Evolutionary conservation across 2,329 filamentous ascomycete genomes (phyloP).

Genomic region (Aspergillus alliaceus): DNA sequence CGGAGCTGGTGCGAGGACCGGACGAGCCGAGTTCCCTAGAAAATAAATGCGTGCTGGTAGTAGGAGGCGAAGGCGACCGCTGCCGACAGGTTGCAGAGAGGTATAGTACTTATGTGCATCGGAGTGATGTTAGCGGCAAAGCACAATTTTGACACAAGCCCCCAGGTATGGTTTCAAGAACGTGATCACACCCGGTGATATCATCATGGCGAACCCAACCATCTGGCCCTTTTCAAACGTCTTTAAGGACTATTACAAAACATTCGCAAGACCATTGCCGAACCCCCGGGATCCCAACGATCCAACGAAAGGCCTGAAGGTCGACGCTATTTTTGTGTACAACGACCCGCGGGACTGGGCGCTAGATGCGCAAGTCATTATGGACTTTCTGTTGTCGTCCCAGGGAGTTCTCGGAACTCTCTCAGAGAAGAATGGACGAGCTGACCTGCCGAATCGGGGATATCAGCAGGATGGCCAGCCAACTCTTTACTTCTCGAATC

Average conservation of each 20-base stretch:
- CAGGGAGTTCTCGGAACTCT: constrained; percentile 79
- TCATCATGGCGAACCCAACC: constrained; percentile 69
- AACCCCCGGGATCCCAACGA: constrained; percentile 39
- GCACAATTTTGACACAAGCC: background rate
- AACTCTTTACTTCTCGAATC: constrained; percentile 81
- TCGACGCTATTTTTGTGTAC: constrained; percentile 90
- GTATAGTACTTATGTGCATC: constrained; percentile 34
- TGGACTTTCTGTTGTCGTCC: constrained; percentile 78
- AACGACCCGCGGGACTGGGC: constrained; percentile 97
- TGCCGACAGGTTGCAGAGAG: constrained; percentile 72
- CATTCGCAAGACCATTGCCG: constrained; percentile 39
- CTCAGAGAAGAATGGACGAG: constrained; percentile 68
- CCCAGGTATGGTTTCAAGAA: constrained; percentile 72
- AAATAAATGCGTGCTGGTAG: constrained; percentile 71
- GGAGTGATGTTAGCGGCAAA: background rate
- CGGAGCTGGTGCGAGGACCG: constrained; percentile 64
- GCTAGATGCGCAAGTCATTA: constrained; percentile 79
- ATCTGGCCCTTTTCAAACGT: constrained; percentile 82
- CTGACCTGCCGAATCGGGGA: constrained; percentile 66
- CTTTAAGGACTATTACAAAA: constrained; percentile 62
- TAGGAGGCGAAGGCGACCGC: constrained; percentile 66
- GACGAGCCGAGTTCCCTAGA: constrained; percentile 54
- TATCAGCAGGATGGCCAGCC: constrained; percentile 83
- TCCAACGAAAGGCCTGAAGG: constrained; percentile 61
- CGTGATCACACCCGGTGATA: constrained; percentile 83